Conservation (phyloP, 2,329 filamentous ascomycete genomes). For the Colletotrichum sp. region DNA sequence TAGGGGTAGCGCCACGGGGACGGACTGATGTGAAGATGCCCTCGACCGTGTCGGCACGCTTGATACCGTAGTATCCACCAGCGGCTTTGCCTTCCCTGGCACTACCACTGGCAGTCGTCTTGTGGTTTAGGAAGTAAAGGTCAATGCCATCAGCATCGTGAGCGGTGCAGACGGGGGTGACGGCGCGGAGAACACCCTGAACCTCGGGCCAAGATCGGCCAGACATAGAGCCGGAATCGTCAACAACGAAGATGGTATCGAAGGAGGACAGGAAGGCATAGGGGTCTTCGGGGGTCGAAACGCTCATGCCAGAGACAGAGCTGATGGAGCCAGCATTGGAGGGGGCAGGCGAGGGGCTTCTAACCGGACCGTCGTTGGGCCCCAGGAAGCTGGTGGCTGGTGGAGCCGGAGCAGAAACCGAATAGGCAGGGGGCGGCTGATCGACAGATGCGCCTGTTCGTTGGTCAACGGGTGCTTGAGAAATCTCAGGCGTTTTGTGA, state of each 20-base stretch:
- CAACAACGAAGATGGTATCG: constrained; percentile 89
- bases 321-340: constrained; percentile 20
- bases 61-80: constrained; percentile 70
- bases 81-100: constrained; percentile 35
- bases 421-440: constrained; percentile 41
- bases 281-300: constrained; percentile 61
- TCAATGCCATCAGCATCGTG: constrained; percentile 88
- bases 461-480: not conserved
- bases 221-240: constrained; percentile 89
- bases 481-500: not conserved
- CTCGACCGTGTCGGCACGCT: constrained; percentile 59
- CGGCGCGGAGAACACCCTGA: constrained; percentile 68
- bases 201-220: constrained; percentile 81
- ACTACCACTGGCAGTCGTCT: constrained; percentile 40
- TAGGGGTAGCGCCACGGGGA: constrained; percentile 74
- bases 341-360: constrained; percentile 22
- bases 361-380: not conserved
- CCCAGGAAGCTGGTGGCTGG: constrained; percentile 5
- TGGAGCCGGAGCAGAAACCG: not conserved
- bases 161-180: constrained; percentile 81
- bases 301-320: constrained; percentile 26
- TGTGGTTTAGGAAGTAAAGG: constrained; percentile 86
- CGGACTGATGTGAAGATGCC: constrained; percentile 72
- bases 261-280: constrained; percentile 81
- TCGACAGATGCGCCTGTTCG: constrained; percentile 26